phyloP scores from a whole-genome alignment of 495 filamentous ascomycete genomes.

The Trichocladium uniseriatum region DNA sequence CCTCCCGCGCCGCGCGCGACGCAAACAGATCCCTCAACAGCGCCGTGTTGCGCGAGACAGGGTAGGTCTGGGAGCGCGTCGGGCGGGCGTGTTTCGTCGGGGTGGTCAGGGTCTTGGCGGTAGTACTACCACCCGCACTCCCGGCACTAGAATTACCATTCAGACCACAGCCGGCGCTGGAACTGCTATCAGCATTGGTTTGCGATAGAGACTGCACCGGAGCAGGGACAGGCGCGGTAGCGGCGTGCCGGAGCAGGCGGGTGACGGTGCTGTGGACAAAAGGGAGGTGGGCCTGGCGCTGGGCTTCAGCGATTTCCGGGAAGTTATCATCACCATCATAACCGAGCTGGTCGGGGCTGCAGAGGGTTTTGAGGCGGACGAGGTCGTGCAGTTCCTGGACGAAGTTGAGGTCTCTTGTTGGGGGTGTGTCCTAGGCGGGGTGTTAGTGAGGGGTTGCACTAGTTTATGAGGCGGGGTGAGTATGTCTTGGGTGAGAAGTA shows the following conservation, averaged over 20 bases:
- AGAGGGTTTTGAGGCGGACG: slow-evolving; percentile 38
- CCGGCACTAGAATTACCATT: too few species aligned
- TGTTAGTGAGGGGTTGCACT: slow-evolving; percentile 8
- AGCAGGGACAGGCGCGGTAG: slow-evolving; percentile 13
- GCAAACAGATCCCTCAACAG: slow-evolving; percentile 38
- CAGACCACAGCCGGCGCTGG: too few species aligned
- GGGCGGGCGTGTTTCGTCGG: neutral
- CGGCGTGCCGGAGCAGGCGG: slow-evolving; percentile 28
- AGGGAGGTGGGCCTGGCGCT: slow-evolving; percentile 8
- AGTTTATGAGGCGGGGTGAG: too few species aligned
- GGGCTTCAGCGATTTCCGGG: too few species aligned
- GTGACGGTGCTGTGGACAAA: slow-evolving; percentile 33
- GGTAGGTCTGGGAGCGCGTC: slow-evolving; percentile 20
- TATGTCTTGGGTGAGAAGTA: neutral
- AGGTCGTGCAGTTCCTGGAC: slow-evolving; percentile 39
- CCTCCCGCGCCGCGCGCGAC: slow-evolving; percentile 29
- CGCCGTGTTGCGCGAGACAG: slow-evolving; percentile 35
- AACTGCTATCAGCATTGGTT: too few species aligned
- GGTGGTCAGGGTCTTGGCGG: slow-evolving; percentile 18
- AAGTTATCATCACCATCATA: neutral
- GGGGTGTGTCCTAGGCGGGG: slow-evolving; percentile 32
- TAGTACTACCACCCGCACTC: too few species aligned
- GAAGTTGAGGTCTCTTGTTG: slow-evolving; percentile 36
- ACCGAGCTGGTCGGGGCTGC: slow-evolving; percentile 13
- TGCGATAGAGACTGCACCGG: too few species aligned